A percentile compares a stretch with the other conserved stretches of the same genome.
Conservation (phyloP, 352 stramenopile species). For the Globisporangium acanthophoron region DNA sequence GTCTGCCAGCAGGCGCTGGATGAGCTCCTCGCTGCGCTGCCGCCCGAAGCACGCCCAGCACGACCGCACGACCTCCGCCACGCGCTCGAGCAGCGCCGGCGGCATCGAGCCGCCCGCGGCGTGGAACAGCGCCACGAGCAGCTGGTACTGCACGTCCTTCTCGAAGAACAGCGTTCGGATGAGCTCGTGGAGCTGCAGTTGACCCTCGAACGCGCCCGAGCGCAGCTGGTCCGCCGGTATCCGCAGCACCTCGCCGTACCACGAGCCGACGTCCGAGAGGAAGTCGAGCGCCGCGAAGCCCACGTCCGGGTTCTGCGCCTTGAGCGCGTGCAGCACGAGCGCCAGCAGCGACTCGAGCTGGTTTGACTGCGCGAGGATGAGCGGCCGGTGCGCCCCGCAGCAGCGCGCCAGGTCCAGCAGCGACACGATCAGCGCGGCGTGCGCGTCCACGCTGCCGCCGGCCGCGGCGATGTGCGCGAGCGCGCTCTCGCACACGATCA, state of each 20-base stretch:
- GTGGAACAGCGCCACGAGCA: conserved; percentile 65
- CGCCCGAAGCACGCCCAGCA: conserved; percentile 71
- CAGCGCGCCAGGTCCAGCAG: conserved; percentile 58
- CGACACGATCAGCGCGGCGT: conserved; percentile 35
- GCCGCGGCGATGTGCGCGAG: conserved; percentile 48
- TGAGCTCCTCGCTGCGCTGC: conserved; percentile 55
- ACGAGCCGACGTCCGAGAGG: conserved; percentile 53
- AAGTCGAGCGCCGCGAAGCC: conserved; percentile 51
- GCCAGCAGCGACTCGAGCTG: conserved; percentile 56
- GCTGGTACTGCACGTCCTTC: conserved; percentile 68
- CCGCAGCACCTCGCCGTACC: conserved; percentile 71
- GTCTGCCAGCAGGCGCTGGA: conserved; percentile 50
- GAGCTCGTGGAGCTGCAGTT: conserved; percentile 49
- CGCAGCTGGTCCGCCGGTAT: conserved; percentile 44
- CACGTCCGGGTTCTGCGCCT: conserved; percentile 63
- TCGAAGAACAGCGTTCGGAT: conserved; percentile 77
- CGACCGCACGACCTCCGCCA: conserved; percentile 65
- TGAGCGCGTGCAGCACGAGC: conserved; percentile 55
- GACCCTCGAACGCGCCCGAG: conserved; percentile 39
- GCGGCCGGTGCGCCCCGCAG: conserved; percentile 46
- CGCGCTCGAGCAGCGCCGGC: conserved; percentile 52
- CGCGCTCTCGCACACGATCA: conserved; percentile 48
- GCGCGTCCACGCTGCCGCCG: conserved; percentile 45
- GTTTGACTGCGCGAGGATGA: conserved; percentile 63
- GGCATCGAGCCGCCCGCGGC: conserved; percentile 52